Base-by-base conservation (phyloP, 2,329 filamentous ascomycete species). In the Ophiostoma sp. region DNA sequence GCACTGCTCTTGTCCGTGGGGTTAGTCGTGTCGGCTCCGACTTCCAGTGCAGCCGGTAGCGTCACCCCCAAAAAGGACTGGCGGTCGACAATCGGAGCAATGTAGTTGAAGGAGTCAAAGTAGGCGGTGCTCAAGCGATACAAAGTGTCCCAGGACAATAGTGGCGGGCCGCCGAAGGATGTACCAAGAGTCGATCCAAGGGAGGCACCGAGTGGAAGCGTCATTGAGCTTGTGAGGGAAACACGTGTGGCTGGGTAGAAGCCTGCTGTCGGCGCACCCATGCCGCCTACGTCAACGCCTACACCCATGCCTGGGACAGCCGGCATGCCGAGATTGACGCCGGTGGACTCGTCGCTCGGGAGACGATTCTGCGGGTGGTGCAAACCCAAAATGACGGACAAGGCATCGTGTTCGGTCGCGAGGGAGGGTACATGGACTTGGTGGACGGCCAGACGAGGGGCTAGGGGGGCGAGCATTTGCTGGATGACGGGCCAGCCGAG, bases 71-170 rank as follows among this genome's bases (percentile, higher is more conserved):
- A 80, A 78, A 90, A 91, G 28, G 80, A 81, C 45, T 87, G 84
- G n/a, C 87, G 82, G 75, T 90, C 87, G 77, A 91, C 82, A 50
- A 91, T 84, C 0, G 89, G 89, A 76, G 87, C 86, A 17, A 89
- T 77, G 15, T 88, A 82, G 77, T 90, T 90, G 80, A 88, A 88
- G 1, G 84, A 86, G 76, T 88, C 85, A 77, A 91, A 91, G 77
- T 88, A 91, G 0, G 84, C 83, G 68, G 86, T 86, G 73, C 84
- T 84, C 50, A 88, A 81, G 31, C 82, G 81, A 73, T 85, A 83
- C 80, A 90, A 86, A 2, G 82, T 81, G 6, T 87, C 85, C 78
- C 84, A 84, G 15, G 82, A 83, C 66, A 89, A 77, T 5, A 77
- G 78, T 0, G 57, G 5, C 25, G 69, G 61, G 8, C 45, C 52